phyloP scores from a whole-genome alignment of 805 yeast species.

The Myxozyma vanderwaltii region DNA sequence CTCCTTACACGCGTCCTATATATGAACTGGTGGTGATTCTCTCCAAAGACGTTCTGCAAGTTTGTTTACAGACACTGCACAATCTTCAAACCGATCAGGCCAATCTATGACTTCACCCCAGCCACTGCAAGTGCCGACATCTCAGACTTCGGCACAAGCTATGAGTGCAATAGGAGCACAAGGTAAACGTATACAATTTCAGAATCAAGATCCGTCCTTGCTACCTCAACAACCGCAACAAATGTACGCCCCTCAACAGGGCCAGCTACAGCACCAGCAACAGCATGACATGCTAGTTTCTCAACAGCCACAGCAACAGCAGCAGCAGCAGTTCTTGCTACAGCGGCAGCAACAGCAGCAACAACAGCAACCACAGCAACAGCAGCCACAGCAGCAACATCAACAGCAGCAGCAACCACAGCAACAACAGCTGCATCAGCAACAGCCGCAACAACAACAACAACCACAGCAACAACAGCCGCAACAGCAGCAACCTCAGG shows the following conservation, averaged over 20 bases:
- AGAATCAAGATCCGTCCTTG: not conserved
- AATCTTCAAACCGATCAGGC: not conserved
- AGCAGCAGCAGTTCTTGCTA: conserved; percentile 17
- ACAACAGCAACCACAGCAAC: conserved; percentile 16
- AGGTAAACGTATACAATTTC: not conserved
- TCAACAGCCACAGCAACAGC: conserved; percentile 10
- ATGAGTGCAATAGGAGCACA: not conserved
- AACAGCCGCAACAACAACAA: not conserved
- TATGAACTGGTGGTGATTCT: not conserved
- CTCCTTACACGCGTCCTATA: not conserved
- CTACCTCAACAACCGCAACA: conserved; percentile 6
- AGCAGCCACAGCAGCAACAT: conserved; percentile 17
- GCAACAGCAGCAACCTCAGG: conserved; percentile 8
- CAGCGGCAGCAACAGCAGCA: conserved; percentile 20
- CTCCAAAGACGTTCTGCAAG: not conserved
- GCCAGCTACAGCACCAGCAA: conserved; percentile 12
- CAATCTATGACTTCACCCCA: conserved; percentile 18
- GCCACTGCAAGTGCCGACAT: conserved; percentile 10
- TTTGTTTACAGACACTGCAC: not conserved
- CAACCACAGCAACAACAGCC: conserved; percentile 4
- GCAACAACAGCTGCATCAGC: conserved; percentile 4
- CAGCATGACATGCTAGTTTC: conserved; percentile 14
- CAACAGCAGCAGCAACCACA: conserved; percentile 17
- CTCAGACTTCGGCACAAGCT: conserved; percentile 3
- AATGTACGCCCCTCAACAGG: conserved; percentile 14